Evolutionary conservation across 2,329 filamentous ascomycete species (phyloP).

Genomic region (Fusarium drepaniforme): DNA sequence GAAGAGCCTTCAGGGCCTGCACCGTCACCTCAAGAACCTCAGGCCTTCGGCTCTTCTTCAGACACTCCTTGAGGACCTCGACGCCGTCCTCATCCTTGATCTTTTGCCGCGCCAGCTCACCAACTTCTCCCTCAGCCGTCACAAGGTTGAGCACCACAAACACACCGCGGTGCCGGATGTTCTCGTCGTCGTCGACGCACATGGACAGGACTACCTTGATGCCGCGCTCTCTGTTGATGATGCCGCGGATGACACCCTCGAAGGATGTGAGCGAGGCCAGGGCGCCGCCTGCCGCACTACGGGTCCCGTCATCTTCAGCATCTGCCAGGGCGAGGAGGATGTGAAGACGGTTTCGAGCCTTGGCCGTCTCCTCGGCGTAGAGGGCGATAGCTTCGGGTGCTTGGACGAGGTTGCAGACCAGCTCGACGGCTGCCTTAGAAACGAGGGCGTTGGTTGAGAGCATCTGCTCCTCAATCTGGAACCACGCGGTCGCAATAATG

Average conservation of each 20-base stretch:
- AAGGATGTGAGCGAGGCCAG: conserved; percentile 86
- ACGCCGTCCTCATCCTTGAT: conserved; percentile 73
- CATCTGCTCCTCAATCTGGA: conserved; percentile 84
- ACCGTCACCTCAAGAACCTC: conserved; percentile 80
- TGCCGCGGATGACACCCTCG: conserved; percentile 77
- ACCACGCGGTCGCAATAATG: conserved; percentile 81
- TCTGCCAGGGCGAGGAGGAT: conserved; percentile 90
- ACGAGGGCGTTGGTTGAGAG: conserved; percentile 81
- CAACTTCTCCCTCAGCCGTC: conserved; percentile 73
- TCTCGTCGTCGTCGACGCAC: conserved; percentile 79
- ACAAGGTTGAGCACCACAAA: conserved; percentile 83
- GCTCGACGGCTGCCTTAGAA: conserved; percentile 85
- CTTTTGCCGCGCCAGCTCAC: conserved; percentile 69
- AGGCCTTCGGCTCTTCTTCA: conserved; percentile 76
- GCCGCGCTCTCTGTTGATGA: conserved; percentile 79
- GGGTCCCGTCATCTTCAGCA: conserved; percentile 82
- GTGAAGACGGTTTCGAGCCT: conserved; percentile 81
- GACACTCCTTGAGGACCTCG: conserved; percentile 75
- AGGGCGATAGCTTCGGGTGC: conserved; percentile 74
- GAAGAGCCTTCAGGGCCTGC: conserved; percentile 77
- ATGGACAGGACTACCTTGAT: conserved; percentile 83
- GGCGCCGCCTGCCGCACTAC: conserved; percentile 88
- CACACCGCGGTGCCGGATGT: conserved; percentile 78
- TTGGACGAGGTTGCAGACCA: conserved; percentile 91
- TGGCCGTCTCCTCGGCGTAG: conserved; percentile 75